Evolutionary conservation across 257 asterid species (phyloP).

Genomic region (Misopates orontium): DNA sequence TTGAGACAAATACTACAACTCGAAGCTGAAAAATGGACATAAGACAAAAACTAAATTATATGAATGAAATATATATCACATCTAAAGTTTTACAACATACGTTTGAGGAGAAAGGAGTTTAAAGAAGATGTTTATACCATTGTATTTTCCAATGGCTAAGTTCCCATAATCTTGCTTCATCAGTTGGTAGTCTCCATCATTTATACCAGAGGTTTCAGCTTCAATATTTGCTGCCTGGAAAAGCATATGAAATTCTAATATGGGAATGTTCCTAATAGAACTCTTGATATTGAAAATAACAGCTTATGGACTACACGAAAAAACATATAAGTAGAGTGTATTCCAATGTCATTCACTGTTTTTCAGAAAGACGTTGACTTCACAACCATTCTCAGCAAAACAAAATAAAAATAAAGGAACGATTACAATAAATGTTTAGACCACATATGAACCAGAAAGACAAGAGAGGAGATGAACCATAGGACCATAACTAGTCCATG

Average conservation of each 20-base stretch:
- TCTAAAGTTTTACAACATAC: background rate
- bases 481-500: too few species aligned
- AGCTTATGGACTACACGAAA: background rate
- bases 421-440: too few species aligned
- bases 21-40: background rate
- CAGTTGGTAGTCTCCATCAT: slow-evolving; percentile 69
- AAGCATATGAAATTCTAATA: slow-evolving; percentile 19
- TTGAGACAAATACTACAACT: background rate
- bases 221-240: slow-evolving; percentile 71
- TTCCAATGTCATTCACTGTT: too few species aligned
- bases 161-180: slow-evolving; percentile 62
- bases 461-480: too few species aligned
- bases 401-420: too few species aligned
- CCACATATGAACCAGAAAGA: too few species aligned
- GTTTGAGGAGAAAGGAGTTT: slow-evolving; percentile 5
- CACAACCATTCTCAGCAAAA: too few species aligned
- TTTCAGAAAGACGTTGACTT: too few species aligned
- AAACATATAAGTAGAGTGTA: background rate
- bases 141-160: slow-evolving; percentile 59
- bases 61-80: slow-evolving; percentile 8
- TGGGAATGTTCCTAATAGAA: slow-evolving; percentile 17
- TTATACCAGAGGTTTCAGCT: slow-evolving; percentile 71
- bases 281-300: slow-evolving; percentile 11
- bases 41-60: background rate
- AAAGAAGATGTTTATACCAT: slow-evolving; percentile 47